phyloP scores from a whole-genome alignment of 2,329 filamentous ascomycete species.

The Exophiala calicioides region DNA sequence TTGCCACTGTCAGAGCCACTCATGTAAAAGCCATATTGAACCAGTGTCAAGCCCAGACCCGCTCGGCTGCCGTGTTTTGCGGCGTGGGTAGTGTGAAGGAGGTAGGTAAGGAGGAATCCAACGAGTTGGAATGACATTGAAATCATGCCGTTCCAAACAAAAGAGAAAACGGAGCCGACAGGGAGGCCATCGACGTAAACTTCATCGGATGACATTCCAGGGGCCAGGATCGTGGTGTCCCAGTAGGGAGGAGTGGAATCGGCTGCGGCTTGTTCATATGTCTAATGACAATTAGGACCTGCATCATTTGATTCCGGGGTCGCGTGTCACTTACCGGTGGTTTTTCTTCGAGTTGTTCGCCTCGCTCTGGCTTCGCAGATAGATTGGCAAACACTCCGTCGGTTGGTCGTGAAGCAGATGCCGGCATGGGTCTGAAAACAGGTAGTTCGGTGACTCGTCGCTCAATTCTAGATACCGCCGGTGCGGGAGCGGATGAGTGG shows the following conservation, averaged over 20 bases:
- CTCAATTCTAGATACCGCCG: slow-evolving; percentile 36
- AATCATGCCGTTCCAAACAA: slow-evolving; percentile 81
- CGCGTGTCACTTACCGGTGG: slow-evolving; percentile 71
- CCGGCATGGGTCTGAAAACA: slow-evolving; percentile 43
- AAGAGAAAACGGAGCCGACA: slow-evolving; percentile 81
- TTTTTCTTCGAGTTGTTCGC: slow-evolving; percentile 81
- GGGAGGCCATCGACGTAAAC: slow-evolving; percentile 97
- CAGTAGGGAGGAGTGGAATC: slow-evolving; percentile 96
- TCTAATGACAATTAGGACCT: slow-evolving; percentile 57
- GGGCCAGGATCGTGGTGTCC: slow-evolving; percentile 97
- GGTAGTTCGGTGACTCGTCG: slow-evolving; percentile 58
- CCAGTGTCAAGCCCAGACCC: slow-evolving; percentile 89
- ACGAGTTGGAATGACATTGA: slow-evolving; percentile 96
- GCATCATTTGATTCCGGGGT: neutral
- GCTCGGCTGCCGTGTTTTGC: slow-evolving; percentile 96
- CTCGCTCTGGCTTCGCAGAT: slow-evolving; percentile 81
- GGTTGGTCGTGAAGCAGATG: slow-evolving; percentile 56
- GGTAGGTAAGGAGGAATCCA: slow-evolving; percentile 95
- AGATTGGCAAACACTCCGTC: slow-evolving; percentile 97
- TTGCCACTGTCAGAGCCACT: slow-evolving; percentile 60
- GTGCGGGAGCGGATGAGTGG: slow-evolving; percentile 5
- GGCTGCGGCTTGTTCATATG: slow-evolving; percentile 96
- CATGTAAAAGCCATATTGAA: slow-evolving; percentile 97
- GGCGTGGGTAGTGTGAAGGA: slow-evolving; percentile 95
- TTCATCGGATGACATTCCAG: slow-evolving; percentile 87